Conservation (phyloP, 1,284 basidiomycete genomes). For the Tranzscheliella williamsii region DNA sequence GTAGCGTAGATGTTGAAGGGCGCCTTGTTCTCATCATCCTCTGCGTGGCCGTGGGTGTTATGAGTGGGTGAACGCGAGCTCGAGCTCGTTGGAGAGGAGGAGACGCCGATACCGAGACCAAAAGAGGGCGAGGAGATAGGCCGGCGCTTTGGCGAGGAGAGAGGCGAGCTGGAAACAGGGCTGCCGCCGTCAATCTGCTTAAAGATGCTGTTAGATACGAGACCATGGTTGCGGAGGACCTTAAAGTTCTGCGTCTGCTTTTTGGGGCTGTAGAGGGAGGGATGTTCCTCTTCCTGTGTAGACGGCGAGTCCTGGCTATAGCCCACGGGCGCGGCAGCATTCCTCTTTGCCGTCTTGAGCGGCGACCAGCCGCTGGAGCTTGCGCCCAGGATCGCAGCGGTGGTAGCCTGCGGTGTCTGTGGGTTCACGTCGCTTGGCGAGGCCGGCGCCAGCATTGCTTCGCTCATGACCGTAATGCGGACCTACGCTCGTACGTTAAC, state of each 20-base stretch:
- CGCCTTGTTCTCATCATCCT: conserved; percentile 26
- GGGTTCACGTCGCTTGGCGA: background rate
- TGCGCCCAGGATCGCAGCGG: conserved; percentile 49
- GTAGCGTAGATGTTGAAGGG: conserved; percentile 21
- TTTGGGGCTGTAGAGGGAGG: conserved; percentile 31
- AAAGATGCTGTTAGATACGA: conserved; percentile 56
- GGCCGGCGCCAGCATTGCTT: conserved; percentile 4
- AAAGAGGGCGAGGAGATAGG: conserved; percentile 17
- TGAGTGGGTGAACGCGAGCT: conserved; percentile 1
- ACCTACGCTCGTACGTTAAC: too few species aligned
- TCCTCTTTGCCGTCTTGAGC: conserved; percentile 20
- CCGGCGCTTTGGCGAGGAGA: conserved; percentile 8
- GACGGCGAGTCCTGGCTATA: conserved; percentile 24
- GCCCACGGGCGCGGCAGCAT: conserved; percentile 8
- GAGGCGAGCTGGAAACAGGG: conserved; percentile 13
- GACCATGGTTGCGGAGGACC: conserved; percentile 42
- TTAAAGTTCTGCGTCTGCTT: conserved; percentile 40
- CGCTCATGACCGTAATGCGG: too few species aligned
- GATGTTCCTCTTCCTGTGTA: conserved; percentile 18
- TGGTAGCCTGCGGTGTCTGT: conserved; percentile 32
- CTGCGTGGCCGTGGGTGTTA: background rate
- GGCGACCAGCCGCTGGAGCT: conserved; percentile 52
- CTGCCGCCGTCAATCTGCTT: conserved; percentile 28
- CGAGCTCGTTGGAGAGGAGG: conserved; percentile 1
- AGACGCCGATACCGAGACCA: conserved; percentile 48